Conservation (phyloP, 208 protist species). For the Spongospora subterranea region DNA sequence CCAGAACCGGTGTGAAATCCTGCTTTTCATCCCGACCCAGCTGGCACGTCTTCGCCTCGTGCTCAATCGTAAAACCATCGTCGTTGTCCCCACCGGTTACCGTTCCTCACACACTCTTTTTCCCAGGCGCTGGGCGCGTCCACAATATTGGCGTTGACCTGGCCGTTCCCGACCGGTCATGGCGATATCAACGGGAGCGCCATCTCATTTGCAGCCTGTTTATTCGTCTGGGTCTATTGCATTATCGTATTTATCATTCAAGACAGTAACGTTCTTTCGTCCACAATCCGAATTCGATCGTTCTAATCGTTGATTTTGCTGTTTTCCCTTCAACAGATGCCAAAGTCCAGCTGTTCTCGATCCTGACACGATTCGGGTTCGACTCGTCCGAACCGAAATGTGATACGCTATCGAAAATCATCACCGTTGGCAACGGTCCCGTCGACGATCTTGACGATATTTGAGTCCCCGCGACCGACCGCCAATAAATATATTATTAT, state of each 20-base stretch:
- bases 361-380: too few species aligned
- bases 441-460: too few species aligned
- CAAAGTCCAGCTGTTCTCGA: too few species aligned
- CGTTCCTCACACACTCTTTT: background rate
- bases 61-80: background rate
- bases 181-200: background rate
- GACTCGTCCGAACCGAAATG: too few species aligned
- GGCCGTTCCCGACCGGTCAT: background rate
- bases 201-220: background rate
- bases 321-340: too few species aligned
- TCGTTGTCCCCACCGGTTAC: background rate
- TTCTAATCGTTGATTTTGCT: too few species aligned
- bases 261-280: too few species aligned
- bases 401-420: too few species aligned
- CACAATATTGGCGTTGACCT: constrained; percentile 5
- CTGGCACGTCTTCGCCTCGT: background rate
- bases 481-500: too few species aligned
- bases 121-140: background rate
- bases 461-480: too few species aligned
- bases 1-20: background rate
- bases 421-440: too few species aligned
- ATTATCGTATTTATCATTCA: background rate
- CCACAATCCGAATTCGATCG: too few species aligned
- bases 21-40: background rate
- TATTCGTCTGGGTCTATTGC: constrained; percentile 13